Evolutionary conservation across 192 early-diverging fungal species (phyloP), one percentile per base, ranked within the genome.

Genomic region (Umbelopsis sp.): DNA sequence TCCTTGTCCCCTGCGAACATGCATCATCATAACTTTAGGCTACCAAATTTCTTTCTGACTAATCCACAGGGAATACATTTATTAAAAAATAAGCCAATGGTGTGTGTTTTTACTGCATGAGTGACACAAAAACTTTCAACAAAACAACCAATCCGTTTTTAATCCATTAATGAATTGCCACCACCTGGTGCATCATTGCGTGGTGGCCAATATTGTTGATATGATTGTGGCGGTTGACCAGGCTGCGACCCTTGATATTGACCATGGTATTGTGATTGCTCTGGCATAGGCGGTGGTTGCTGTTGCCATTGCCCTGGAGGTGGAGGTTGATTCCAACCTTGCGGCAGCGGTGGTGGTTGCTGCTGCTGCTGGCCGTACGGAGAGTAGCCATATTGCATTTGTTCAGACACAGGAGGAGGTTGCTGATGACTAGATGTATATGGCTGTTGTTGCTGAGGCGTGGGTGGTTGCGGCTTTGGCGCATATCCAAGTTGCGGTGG

Each of bases 401-500:
- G 55, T 25, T 6, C 37, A 41, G 37, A 6, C 37, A 30, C 15
- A 13, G 27, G 21, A 33, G 53, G 53, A 10, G 27, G 27, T 18
- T 61, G 48, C 9, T 49, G 55, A 35, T 33, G 49, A 27, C 23
- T 22, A 16, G 46, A 35, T 16, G 58, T 4, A 18, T 73, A 45
- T 45, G 49, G 21, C 22, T 69, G 74, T 64, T 76, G 74, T 18
- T 70, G 77, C 20, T 35, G 70, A 21, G 41, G 53, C 18, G 37
- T 55, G 11, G 66, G 73, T 50, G 52, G 79, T 41, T 67, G 79
- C 51, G 46, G 45, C 47, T 49, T 61, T 16, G 55, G 23, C 7
- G 15, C 55, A 33, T 61, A 61, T 35, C 55, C 55, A 41, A 6
- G 37, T 6, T 41, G 37, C 37, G 37, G 45, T 33, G 53, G 48